Percentiles rank a stretch among this genome's conserved stretches.
Conservation (phyloP, 2,329 filamentous ascomycete genomes). For the Colletotrichum chrysophilum region DNA sequence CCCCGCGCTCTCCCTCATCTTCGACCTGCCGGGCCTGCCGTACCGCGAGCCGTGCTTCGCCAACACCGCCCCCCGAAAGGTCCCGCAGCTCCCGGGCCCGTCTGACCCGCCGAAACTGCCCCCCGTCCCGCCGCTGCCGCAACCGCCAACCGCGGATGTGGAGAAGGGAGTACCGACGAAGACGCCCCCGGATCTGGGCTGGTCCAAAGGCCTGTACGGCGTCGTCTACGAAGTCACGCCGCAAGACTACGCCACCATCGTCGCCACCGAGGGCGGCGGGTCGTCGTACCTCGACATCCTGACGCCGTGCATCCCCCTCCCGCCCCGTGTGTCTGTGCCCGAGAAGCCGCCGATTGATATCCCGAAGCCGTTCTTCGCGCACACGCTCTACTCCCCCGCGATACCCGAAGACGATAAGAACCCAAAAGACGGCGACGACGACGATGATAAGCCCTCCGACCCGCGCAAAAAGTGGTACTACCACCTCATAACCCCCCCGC, state of each 20-base stretch:
- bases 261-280: conserved; percentile 89
- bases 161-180: not conserved
- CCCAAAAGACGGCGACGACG: conserved; percentile 8
- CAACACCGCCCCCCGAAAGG: conserved; percentile 71
- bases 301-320: conserved; percentile 77
- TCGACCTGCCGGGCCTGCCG: conserved; percentile 84
- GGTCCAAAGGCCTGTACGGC: conserved; percentile 85
- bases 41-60: conserved; percentile 94
- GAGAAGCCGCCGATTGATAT: conserved; percentile 60
- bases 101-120: conserved; percentile 33
- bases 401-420: conserved; percentile 33
- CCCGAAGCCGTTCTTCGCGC: conserved; percentile 75
- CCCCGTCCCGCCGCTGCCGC: conserved; percentile 26
- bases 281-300: conserved; percentile 83
- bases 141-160: not conserved
- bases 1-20: conserved; percentile 78
- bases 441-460: not conserved
- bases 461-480: conserved; percentile 47
- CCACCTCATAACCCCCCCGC: conserved; percentile 48
- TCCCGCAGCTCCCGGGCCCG: conserved; percentile 45
- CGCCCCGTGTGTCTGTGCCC: conserved; percentile 64
- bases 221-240: conserved; percentile 94
- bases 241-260: conserved; percentile 82
- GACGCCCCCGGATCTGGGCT: conserved; percentile 38
- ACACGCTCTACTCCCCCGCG: conserved; percentile 79